These are phyloP conservation scores for Lipomyces mesembrius DNA, from an alignment of 805 yeast species.

Conservation along the genomic window DNA sequence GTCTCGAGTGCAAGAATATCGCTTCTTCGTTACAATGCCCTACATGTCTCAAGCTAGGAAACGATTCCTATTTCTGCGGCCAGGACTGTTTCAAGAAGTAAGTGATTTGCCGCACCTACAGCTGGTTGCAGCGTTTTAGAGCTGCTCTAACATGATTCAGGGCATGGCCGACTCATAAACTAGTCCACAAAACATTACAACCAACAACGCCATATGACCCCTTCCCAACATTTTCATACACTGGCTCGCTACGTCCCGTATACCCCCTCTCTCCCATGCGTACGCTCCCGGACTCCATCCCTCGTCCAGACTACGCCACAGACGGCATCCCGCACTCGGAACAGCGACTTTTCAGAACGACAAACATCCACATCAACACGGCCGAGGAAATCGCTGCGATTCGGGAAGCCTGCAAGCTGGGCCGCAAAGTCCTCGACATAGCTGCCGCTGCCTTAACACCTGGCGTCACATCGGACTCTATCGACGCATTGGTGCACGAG, in stretches of 20 bases:
- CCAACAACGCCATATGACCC: slow-evolving; percentile 64
- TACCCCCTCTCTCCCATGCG: slow-evolving; percentile 83
- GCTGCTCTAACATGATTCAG: neutral
- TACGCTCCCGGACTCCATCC: slow-evolving; percentile 70
- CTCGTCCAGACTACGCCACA: slow-evolving; percentile 79
- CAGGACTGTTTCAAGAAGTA: slow-evolving; percentile 72
- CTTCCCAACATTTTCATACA: slow-evolving; percentile 74
- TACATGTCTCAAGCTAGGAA: slow-evolving; percentile 75
- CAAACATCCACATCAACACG: slow-evolving; percentile 64
- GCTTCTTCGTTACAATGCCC: slow-evolving; percentile 90
- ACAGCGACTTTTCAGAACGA: slow-evolving; percentile 68
- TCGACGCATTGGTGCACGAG: slow-evolving; percentile 82
- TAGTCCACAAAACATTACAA: slow-evolving; percentile 46
- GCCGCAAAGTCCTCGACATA: slow-evolving; percentile 85
- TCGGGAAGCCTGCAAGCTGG: slow-evolving; percentile 72
- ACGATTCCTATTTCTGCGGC: slow-evolving; percentile 71
- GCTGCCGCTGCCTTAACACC: slow-evolving; percentile 84
- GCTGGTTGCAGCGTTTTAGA: neutral
- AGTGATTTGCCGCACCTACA: neutral
- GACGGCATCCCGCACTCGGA: slow-evolving; percentile 82
- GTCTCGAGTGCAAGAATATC: slow-evolving; percentile 54
- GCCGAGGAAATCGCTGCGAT: slow-evolving; percentile 75
- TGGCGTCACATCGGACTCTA: slow-evolving; percentile 91
- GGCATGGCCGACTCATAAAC: slow-evolving; percentile 59
- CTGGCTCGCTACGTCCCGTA: slow-evolving; percentile 74